Percentiles rank a stretch among this genome's conserved stretches.
phyloP scores from a whole-genome alignment of 2,329 filamentous ascomycete genomes.

The Nannizziopsis barbatae region DNA sequence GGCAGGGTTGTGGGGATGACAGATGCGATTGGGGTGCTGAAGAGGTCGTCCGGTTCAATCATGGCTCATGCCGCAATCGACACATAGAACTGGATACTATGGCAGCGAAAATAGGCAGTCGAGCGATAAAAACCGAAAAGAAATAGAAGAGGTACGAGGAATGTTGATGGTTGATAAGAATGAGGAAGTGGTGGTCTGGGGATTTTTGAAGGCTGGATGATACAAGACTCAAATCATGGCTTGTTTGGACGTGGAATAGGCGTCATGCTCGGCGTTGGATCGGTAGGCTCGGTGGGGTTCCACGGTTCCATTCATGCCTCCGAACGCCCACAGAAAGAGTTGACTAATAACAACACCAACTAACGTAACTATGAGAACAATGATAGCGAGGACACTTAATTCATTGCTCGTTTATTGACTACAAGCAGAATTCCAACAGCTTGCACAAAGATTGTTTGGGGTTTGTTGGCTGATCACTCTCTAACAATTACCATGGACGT shows the following conservation, averaged over 20 bases:
- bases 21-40: conserved; percentile 10
- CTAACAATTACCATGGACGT: not conserved
- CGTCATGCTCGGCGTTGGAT: conserved; percentile 9
- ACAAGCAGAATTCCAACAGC: too few species aligned
- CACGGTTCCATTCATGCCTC: not conserved
- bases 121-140: not conserved
- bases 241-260: conserved; percentile 6
- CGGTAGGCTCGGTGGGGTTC: conserved; percentile 5
- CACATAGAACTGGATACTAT: not conserved
- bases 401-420: too few species aligned
- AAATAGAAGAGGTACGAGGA: not conserved
- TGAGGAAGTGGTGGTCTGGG: not conserved
- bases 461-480: too few species aligned
- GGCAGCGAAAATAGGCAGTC: too few species aligned
- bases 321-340: too few species aligned
- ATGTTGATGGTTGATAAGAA: not conserved
- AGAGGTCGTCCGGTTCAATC: conserved; percentile 9
- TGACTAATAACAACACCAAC: too few species aligned
- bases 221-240: conserved; percentile 1
- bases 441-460: too few species aligned
- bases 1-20: not conserved
- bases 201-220: conserved; percentile 2
- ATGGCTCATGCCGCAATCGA: conserved; percentile 11
- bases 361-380: too few species aligned
- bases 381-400: not conserved